A percentile compares a stretch with the other conserved stretches of the same genome.
Conservation (phyloP, 2,329 filamentous ascomycete species). For the Stachybotrys chlorohalonatus region DNA sequence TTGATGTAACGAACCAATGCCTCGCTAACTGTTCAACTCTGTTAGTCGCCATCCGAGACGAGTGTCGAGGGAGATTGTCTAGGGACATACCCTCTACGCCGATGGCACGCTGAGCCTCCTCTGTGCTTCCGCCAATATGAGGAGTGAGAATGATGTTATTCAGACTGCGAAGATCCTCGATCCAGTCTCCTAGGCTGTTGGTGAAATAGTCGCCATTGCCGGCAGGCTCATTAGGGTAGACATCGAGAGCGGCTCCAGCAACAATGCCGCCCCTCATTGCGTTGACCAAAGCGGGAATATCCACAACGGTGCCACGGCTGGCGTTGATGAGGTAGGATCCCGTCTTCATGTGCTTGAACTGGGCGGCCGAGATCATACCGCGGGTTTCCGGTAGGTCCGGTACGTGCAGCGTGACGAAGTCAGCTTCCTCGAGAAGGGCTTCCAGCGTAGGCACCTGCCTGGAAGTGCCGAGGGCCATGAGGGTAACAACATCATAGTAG, state of each 20-base stretch:
- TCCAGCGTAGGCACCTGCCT: slow-evolving; percentile 73
- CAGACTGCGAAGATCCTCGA: slow-evolving; percentile 71
- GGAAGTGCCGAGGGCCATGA: slow-evolving; percentile 89
- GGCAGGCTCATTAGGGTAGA: slow-evolving; percentile 88
- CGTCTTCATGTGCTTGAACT: slow-evolving; percentile 84
- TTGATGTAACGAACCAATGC: slow-evolving; percentile 92
- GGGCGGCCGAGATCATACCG: slow-evolving; percentile 73
- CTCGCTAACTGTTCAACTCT: slow-evolving; percentile 53
- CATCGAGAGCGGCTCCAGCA: slow-evolving; percentile 90
- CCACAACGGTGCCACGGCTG: slow-evolving; percentile 84
- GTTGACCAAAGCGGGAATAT: slow-evolving; percentile 85
- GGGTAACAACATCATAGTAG: slow-evolving; percentile 89
- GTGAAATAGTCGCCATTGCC: slow-evolving; percentile 95
- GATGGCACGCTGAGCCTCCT: slow-evolving; percentile 94
- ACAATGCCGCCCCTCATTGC: slow-evolving; percentile 80
- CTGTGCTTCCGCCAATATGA: slow-evolving; percentile 94
- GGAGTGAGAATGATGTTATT: slow-evolving; percentile 94
- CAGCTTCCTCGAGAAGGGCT: slow-evolving; percentile 65
- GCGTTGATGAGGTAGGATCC: slow-evolving; percentile 96
- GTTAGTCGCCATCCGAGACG: slow-evolving; percentile 4
- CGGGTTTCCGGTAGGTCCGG: slow-evolving; percentile 88
- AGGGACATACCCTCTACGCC: slow-evolving; percentile 61
- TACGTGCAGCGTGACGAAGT: slow-evolving; percentile 93
- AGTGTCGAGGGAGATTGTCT: not conserved
- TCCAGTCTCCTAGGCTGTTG: slow-evolving; percentile 73